Evolutionary conservation across 108 stramenopile species (phyloP), one percentile per base, ranked within the genome.

Genomic region (Aurantiochytrium sp.): DNA sequence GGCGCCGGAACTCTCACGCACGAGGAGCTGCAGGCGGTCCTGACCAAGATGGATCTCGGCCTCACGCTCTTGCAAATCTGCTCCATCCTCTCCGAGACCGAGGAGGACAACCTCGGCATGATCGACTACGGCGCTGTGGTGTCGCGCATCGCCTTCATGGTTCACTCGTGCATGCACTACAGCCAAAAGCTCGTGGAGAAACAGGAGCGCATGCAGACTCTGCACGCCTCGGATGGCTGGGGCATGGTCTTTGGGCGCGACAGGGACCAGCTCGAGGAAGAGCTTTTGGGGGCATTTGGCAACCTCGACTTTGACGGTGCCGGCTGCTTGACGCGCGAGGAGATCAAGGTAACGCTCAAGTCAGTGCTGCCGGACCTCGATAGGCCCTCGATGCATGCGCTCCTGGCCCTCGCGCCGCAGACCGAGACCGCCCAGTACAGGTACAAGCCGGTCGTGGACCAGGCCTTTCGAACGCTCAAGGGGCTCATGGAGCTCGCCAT

Each of bases 221-320:
- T 81, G 45, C 73, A 81, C 1, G 73, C 73, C 0, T 48, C 42
- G 27, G 73, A 81, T 12, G 73, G 73, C 24, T 81, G 73, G 73
- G 73, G 73, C 6, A 48, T 81, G 73, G 73, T 81, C 73, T 81
- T 81, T 81, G 73, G 73, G 10, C 21, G 45, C 21, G 73, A 81
- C 73, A 37, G 73, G 30, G 73, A 81, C 30, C 45, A 41, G 39
- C 45, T 81, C 1, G 73, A 81, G 32, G 73, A 24, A 21, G 73
- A 81, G 73, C 73, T 81, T 24, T 30, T 81, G 21, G 45, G 19
- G 12, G 73, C 39, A 15, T 81, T 81, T 30, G 19, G 45, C 42
- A 24, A 81, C 10, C 73, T 81, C 32, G 73, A 81, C 30, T 12
- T 30, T 17, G 45, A 81, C 24, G 73, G 73, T 21, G 39, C 45